These are phyloP conservation scores for Oryza coarctata DNA, from an alignment of 176 grass and related monocot genomes.

Conservation along the genomic window DNA sequence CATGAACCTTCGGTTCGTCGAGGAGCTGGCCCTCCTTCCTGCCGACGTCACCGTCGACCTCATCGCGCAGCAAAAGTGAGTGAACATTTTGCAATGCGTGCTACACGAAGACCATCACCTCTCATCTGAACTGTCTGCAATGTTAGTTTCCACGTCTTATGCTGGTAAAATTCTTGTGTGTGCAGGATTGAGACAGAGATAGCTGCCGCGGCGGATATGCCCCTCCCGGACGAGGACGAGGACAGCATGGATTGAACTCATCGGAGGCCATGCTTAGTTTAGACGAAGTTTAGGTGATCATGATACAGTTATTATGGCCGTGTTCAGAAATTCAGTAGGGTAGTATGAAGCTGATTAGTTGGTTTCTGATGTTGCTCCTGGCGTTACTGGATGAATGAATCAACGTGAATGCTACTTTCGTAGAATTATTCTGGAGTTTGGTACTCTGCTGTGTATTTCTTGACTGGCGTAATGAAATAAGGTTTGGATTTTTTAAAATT, in stretches of 20 bases:
- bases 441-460: neutral
- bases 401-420: too few species aligned
- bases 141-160: neutral
- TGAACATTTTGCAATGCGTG: neutral
- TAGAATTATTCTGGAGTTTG: neutral
- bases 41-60: slow-evolving; percentile 60
- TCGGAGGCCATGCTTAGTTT: neutral
- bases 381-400: too few species aligned
- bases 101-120: neutral
- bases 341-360: neutral
- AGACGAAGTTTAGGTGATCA: neutral
- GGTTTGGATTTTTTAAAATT: neutral
- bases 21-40: slow-evolving; percentile 52
- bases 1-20: slow-evolving; percentile 55
- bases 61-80: slow-evolving; percentile 49
- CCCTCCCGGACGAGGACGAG: slow-evolving; percentile 67
- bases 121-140: neutral
- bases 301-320: neutral
- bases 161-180: neutral
- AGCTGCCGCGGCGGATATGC: slow-evolving; percentile 46
- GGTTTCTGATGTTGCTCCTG: too few species aligned
- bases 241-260: slow-evolving; percentile 43
- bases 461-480: neutral
- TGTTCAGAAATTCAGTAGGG: slow-evolving; percentile 11
- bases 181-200: slow-evolving; percentile 61